Evolutionary conservation across 257 asterid genomes (phyloP).

Genomic region (Mentha longifolia): DNA sequence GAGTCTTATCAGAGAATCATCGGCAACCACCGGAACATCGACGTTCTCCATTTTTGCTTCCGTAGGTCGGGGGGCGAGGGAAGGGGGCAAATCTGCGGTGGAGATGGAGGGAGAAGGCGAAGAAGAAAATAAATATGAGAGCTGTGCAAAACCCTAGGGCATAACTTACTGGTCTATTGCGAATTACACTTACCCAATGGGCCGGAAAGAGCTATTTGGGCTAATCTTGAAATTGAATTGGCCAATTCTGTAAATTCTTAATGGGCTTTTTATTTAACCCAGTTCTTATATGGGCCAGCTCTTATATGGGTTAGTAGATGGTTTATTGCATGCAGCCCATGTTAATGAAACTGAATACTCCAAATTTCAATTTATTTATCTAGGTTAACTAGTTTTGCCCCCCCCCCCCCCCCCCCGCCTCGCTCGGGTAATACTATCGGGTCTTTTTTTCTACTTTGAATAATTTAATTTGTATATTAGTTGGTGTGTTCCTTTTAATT

Average conservation of each 20-base stretch:
- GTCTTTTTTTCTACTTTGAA: no score
- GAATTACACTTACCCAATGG: slow-evolving; percentile 12
- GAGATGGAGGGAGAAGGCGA: background rate
- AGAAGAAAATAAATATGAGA: slow-evolving; percentile 27
- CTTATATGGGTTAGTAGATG: no score
- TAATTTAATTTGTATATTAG: no score
- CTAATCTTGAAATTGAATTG: background rate
- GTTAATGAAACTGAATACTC: background rate
- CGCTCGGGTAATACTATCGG: no score
- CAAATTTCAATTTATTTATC: no score
- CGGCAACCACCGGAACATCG: background rate
- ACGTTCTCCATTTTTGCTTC: slow-evolving; percentile 32
- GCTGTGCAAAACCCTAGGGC: slow-evolving; percentile 33
- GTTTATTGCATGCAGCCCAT: background rate
- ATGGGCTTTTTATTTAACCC: background rate
- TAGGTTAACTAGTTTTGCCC: no score
- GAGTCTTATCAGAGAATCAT: slow-evolving; percentile 36
- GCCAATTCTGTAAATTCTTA: background rate
- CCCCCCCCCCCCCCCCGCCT: no score
- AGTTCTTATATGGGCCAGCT: no score
- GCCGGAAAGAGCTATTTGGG: background rate
- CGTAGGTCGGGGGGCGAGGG: background rate
- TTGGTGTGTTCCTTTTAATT: no score
- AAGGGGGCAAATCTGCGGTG: slow-evolving; percentile 18
- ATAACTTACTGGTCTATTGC: background rate